Base-by-base conservation (phyloP, 2,329 filamentous ascomycete species). In the Pezicula radicicola region DNA sequence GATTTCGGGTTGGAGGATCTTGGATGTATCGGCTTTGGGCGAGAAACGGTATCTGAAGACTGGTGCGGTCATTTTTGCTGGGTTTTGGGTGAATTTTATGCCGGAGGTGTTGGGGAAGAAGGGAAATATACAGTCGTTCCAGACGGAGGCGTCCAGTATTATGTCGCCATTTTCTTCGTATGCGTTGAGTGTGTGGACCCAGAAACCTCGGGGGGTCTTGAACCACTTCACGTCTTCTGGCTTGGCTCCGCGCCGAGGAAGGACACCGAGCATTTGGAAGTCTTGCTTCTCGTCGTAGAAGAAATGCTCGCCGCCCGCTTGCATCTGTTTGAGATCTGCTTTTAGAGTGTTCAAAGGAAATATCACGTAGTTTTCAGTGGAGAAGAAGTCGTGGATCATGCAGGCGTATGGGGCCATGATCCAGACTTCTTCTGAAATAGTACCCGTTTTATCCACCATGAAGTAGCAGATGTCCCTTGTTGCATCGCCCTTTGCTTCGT, bases 1-100 rank as follows among this genome's bases (percentile, higher is more conserved):
- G 47, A 84, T 78, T 55, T 77, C 77, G 12, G 77, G 82, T 66
- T 84, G 81, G 5, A 81, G 71, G 42, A 74, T 70, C 61, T 78
- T 80, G 56, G 84, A 79, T 59, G 76, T 75, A 55, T 84, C 73
- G 44, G 75, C 75, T 46, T 76, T 73, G 43, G 80, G 75, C 59
- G 83, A 74, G 61, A 84, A 84, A 56, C 42, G 18, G 42, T 45
- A 45, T 7, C 42, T 4, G 25, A 21, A 21, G 42, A 45, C 25
- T 6, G 42, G 42, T 12, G 42, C 42, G 9, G 15, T 21, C 18
- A 45, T n/a, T n/a, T 19, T 45, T 6, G 42, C 15, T 12, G 42
- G 42, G 9, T 45, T 25, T 9, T 21, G 9, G 18, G 25, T 21
- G n/a, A 45, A 45, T 25, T 28, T 45, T 9, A 21, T 16, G 6